Evolutionary conservation across 306 rosid genomes (phyloP).

Genomic region (Fragaria ananassa): DNA sequence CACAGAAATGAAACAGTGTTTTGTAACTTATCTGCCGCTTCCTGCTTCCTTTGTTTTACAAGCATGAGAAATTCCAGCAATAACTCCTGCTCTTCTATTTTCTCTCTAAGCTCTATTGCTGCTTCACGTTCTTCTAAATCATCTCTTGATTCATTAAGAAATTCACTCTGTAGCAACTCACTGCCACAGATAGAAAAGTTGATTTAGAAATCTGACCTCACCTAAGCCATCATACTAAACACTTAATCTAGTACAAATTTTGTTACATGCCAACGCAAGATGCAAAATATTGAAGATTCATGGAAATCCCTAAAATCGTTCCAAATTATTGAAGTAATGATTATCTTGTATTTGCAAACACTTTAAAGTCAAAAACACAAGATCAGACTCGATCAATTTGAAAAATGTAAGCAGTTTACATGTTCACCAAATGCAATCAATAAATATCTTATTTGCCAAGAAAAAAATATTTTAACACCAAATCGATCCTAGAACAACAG

Average conservation of each 20-base stretch:
- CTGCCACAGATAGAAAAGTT: slow-evolving; percentile 48
- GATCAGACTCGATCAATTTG: background rate
- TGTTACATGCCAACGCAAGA: slow-evolving; percentile 16
- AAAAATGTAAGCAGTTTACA: background rate
- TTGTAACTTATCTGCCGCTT: slow-evolving; percentile 74
- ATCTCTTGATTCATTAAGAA: slow-evolving; percentile 79
- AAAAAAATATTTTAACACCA: background rate
- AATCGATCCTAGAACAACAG: background rate
- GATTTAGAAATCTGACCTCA: slow-evolving; percentile 9
- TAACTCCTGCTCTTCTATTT: slow-evolving; percentile 79
- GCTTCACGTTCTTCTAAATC: slow-evolving; percentile 85
- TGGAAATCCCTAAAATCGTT: slow-evolving; percentile 1
- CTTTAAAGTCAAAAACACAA: background rate
- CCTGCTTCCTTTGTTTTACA: slow-evolving; percentile 74
- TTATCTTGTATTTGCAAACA: background rate
- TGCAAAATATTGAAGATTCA: slow-evolving; percentile 3
- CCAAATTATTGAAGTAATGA: background rate
- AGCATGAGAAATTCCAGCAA: slow-evolving; percentile 79
- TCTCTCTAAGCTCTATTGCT: slow-evolving; percentile 72
- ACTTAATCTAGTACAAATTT: background rate
- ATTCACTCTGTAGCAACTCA: slow-evolving; percentile 75
- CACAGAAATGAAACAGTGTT: slow-evolving; percentile 75
- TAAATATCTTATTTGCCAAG: background rate
- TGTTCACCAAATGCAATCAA: background rate
- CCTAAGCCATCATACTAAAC: slow-evolving; percentile 2